Base-by-base conservation (phyloP, 108 stramenopile species). In the Skeletonema tropicum region DNA sequence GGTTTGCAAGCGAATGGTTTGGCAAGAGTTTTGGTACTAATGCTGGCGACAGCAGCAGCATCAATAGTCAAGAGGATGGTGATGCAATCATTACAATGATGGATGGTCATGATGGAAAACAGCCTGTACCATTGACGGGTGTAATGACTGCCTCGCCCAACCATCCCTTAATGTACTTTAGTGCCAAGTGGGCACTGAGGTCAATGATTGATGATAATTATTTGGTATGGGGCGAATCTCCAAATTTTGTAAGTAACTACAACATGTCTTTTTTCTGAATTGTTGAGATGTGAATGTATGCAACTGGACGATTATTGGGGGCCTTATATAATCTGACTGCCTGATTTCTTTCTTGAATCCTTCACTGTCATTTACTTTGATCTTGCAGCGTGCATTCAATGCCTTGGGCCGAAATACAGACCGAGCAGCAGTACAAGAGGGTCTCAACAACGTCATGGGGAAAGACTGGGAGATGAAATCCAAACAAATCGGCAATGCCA, bases 131-230 rank as follows among this genome's bases (percentile, higher is more conserved):
- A 17, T 36, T 57, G 33, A 69, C 68, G 7, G 30, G 55, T 36
- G 11, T 69, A 2, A 58, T 69, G n/a, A 52, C 30, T 57, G 29
- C 45, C 12, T n/a, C 30, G 17, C 68, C 68, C 10, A 49, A 69
- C 19, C 68, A 69, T 57, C 57, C 68, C 13, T 11, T 57, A 17
- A 13, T 69, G 21, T 69, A 57, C 55, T 69, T 36, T 38, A 11
- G 11, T 17, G 30, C 25, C 29, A 69, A 69, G 55, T 31, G 52
- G 33, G 68, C 68, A 8, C 26, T 69, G 52, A 55, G 33, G 68
- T 60, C 29, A 15, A 32, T 32, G 33, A 60, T 32, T 5, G 14
- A 15, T 14, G 59, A 60, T 32, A 60, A 45, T 45, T 45, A 45
- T 45, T 45, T 45, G 42, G 42, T n/a, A 3, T 45, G 42, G 42